A percentile compares a stretch with the other conserved stretches of the same genome.
phyloP scores from a whole-genome alignment of 2,329 filamentous ascomycete genomes.

The Ascocoryne sarcoides region DNA sequence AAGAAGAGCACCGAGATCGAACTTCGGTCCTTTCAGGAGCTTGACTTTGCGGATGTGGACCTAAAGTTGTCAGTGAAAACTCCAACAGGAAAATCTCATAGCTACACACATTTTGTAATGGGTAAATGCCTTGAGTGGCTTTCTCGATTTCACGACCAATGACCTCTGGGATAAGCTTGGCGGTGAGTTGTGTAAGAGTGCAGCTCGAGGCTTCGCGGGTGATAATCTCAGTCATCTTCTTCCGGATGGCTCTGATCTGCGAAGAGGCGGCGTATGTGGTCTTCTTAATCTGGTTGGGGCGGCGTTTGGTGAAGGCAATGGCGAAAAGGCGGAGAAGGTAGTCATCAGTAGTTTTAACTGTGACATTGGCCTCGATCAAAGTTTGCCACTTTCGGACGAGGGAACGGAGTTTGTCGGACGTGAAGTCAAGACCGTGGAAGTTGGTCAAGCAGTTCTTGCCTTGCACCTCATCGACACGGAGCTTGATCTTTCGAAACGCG shows the following conservation, averaged over 20 bases:
- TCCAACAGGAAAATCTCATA: too few relatives aligned
- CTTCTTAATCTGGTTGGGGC: conserved; percentile 99
- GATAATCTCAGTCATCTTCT: conserved; percentile 99
- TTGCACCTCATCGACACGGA: conserved; percentile 96
- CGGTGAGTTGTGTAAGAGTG: conserved; percentile 91
- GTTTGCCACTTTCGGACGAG: conserved; percentile 99
- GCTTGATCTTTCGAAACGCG: conserved; percentile 98
- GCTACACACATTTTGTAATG: conserved; percentile 84
- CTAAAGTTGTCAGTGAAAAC: too few relatives aligned
- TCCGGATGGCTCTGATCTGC: conserved; percentile 95
- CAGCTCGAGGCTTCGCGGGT: conserved; percentile 88
- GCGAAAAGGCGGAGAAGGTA: conserved; percentile 98
- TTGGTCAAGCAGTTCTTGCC: conserved; percentile 99
- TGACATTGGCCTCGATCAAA: conserved; percentile 98
- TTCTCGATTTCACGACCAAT: conserved; percentile 99
- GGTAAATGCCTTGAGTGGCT: conserved; percentile 98
- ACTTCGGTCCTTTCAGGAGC: conserved; percentile 97
- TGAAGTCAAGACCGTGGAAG: conserved; percentile 99
- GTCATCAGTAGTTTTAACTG: conserved; percentile 99
- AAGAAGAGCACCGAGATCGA: conserved; percentile 94
- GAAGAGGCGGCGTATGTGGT: conserved; percentile 96
- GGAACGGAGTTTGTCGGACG: conserved; percentile 98
- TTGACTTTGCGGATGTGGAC: conserved; percentile 99
- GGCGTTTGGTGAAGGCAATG: conserved; percentile 98
- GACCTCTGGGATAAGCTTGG: conserved; percentile 98